Base-by-base conservation (phyloP, 2,329 filamentous ascomycete genomes). In the Neopestalotiopsis sp. region DNA sequence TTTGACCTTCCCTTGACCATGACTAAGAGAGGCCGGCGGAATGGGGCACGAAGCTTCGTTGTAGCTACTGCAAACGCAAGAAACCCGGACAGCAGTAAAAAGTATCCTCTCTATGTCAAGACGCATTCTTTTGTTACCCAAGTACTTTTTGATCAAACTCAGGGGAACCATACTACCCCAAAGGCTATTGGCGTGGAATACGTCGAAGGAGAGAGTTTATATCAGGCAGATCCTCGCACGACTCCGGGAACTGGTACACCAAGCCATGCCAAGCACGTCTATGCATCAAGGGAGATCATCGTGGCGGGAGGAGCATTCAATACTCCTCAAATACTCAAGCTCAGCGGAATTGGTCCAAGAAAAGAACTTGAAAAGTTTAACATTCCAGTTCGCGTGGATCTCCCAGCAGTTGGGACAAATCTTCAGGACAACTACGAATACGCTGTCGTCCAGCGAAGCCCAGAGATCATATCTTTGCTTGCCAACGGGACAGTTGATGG, bases 371-470 rank as follows among this genome's bases (percentile, higher is more conserved):
- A 76, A 45, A 75, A 76, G 56, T 76, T 77, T 62, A 70, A 71
- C 13, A 81, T 81, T 69, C 77, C 81, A 2, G 79, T 88, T 5
- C 72, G 88, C 45, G 75, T 79, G 1, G 83, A 90, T 73, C 80
- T 87, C 0, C 87, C 87, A 0, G 88, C 87, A 64, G 87, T 90
- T 13, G 88, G 88, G 57, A 83, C 79, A 13, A 89, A 90, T 77
- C 79, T 90, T 7, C 83, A 88, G 73, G 76, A 30, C 24, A 28
- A 57, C 38, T 70, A 78, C 5, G 77, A 77, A 40, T 82, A 80
- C 70, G 80, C 79, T 3, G 72, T 78, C 65, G 70, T 82, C 79
- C 68, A 81, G 38, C n/a, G 74, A 0, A 81, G 78, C 61, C 73
- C 73, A 58, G 76, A 76, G 2, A 71, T 76, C 2, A 28, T 67